These are phyloP conservation scores for Jimgerdemannia lactiflua DNA, from an alignment of 192 early-diverging fungal genomes.

Conservation along the genomic window DNA sequence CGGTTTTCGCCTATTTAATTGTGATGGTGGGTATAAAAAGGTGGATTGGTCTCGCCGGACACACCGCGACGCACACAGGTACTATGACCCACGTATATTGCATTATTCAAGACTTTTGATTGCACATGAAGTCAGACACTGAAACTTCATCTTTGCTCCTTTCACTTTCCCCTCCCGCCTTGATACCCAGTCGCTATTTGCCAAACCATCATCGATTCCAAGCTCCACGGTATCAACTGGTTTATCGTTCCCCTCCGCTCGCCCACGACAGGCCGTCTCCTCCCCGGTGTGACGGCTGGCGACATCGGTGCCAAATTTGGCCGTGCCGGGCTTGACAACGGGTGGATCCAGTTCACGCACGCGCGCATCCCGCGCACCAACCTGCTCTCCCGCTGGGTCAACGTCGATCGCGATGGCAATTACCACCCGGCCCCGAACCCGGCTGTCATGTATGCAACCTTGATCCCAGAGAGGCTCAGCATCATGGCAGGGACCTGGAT, in stretches of 20 bases:
- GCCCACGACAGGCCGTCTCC: slow-evolving; percentile 38
- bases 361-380: slow-evolving; percentile 53
- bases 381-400: slow-evolving; percentile 59
- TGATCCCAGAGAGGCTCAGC: slow-evolving; percentile 63
- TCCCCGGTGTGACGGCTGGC: slow-evolving; percentile 52
- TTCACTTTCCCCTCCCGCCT: neutral
- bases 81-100: too few relatives aligned
- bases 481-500: slow-evolving; percentile 37
- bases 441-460: slow-evolving; percentile 51
- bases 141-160: neutral
- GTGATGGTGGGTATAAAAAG: neutral
- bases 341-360: slow-evolving; percentile 61
- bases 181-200: slow-evolving; percentile 39
- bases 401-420: slow-evolving; percentile 47
- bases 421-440: slow-evolving; percentile 54
- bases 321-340: slow-evolving; percentile 61
- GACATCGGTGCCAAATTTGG: slow-evolving; percentile 62
- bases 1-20: neutral
- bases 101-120: too few relatives aligned
- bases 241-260: slow-evolving; percentile 63
- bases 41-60: slow-evolving; percentile 63
- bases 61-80: slow-evolving; percentile 62
- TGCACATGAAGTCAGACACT: too few relatives aligned
- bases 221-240: slow-evolving; percentile 62
- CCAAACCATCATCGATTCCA: slow-evolving; percentile 56